Evolutionary conservation across 495 filamentous ascomycete species (phyloP).

Genomic region (Aspergillus avenaceus): DNA sequence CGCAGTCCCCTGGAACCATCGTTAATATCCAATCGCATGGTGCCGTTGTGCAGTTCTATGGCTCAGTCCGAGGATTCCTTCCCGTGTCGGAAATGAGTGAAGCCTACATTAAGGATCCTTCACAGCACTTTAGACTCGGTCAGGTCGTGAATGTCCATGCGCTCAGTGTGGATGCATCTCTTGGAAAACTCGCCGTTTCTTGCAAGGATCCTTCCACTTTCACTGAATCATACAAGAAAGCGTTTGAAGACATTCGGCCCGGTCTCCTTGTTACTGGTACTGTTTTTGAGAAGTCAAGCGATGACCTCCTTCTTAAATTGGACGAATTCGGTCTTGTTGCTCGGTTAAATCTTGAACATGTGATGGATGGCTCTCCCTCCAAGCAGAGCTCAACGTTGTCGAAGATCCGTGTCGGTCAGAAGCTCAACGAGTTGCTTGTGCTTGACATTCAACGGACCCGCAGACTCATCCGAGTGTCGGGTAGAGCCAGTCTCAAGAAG

Average conservation of each 20-base stretch:
- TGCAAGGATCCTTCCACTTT: conserved; percentile 85
- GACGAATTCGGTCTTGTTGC: conserved; percentile 67
- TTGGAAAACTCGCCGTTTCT: conserved; percentile 73
- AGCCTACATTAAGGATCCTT: conserved; percentile 84
- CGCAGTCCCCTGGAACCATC: conserved; percentile 78
- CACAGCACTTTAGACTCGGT: conserved; percentile 80
- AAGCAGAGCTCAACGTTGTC: conserved; percentile 73
- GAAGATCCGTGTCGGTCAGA: conserved; percentile 76
- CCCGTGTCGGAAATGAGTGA: conserved; percentile 97
- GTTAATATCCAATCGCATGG: conserved; percentile 71
- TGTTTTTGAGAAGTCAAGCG: conserved; percentile 79
- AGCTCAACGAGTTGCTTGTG: conserved; percentile 75
- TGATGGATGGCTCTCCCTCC: conserved; percentile 72
- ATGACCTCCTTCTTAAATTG: conserved; percentile 74
- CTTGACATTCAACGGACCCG: conserved; percentile 72
- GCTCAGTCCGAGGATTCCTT: conserved; percentile 73
- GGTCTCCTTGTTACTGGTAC: conserved; percentile 71
- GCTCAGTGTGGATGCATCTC: conserved; percentile 67
- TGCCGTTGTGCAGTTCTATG: conserved; percentile 92
- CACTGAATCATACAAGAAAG: conserved; percentile 67
- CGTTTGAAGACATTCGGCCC: conserved; percentile 64
- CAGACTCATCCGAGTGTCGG: conserved; percentile 66
- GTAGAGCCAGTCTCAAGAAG: conserved; percentile 77
- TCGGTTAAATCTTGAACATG: conserved; percentile 66
- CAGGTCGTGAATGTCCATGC: conserved; percentile 89